Percentiles rank a stretch among this genome's conserved stretches.
Evolutionary conservation across 352 stramenopile genomes (phyloP).

Genomic region (Pythium guiyangense): DNA sequence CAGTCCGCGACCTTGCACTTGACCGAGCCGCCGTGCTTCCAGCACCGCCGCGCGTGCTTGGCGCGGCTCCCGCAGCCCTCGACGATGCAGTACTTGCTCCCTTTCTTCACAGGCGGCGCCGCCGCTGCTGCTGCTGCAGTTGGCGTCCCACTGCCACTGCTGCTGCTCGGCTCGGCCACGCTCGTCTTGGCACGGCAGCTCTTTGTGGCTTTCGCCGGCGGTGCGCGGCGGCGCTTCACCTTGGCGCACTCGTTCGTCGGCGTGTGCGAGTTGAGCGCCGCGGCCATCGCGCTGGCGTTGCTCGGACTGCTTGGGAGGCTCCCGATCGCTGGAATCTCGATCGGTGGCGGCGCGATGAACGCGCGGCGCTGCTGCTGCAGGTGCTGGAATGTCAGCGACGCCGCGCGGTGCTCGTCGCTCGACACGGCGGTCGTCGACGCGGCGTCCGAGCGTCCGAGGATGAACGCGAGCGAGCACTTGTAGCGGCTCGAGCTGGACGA

Average conservation of each 20-base stretch:
- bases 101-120: slow-evolving; percentile 44
- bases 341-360: too few species aligned
- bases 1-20: slow-evolving; percentile 55
- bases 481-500: slow-evolving; percentile 21
- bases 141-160: too few species aligned
- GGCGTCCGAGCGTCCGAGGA: slow-evolving; percentile 28
- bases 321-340: too few species aligned
- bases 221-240: slow-evolving; percentile 2
- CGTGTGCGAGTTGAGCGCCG: background rate
- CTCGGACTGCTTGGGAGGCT: background rate
- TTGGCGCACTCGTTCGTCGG: slow-evolving; percentile 8
- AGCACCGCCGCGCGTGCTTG: slow-evolving; percentile 48
- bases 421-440: slow-evolving; percentile 10
- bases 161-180: background rate
- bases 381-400: background rate
- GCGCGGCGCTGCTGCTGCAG: slow-evolving; percentile 10
- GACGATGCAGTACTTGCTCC: slow-evolving; percentile 53
- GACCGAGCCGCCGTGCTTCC: slow-evolving; percentile 53
- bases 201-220: background rate
- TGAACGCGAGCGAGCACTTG: slow-evolving; percentile 55
- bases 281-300: background rate
- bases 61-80: slow-evolving; percentile 46
- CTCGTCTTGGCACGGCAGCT: slow-evolving; percentile 10
- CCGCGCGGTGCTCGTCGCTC: slow-evolving; percentile 1
- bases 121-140: background rate